phyloP scores from a whole-genome alignment of 2,329 filamentous ascomycete species.

The Arachnomyces sp. region DNA sequence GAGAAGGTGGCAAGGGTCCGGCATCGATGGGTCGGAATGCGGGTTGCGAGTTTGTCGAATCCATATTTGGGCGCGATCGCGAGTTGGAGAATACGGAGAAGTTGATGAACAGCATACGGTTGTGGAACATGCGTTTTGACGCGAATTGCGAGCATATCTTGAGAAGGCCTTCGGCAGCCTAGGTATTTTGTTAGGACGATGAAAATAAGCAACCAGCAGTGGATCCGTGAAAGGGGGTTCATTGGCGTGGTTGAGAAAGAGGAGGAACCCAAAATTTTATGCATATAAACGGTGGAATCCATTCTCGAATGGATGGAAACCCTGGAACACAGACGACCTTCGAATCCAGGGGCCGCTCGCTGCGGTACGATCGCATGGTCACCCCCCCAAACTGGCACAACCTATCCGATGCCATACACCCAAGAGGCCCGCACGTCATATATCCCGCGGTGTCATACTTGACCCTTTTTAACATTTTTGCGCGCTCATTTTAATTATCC shows the following conservation, averaged over 20 bases:
- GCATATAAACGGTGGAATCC: too few relatives aligned
- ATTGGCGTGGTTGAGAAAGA: too few relatives aligned
- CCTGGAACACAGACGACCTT: too few relatives aligned
- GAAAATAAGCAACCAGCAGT: not conserved
- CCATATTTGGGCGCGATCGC: slow-evolving; percentile 84
- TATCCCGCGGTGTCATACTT: not conserved
- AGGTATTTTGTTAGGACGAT: slow-evolving; percentile 8
- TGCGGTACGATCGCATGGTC: too few relatives aligned
- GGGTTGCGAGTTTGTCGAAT: slow-evolving; percentile 90
- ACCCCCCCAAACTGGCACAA: too few relatives aligned
- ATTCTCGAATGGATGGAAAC: too few relatives aligned
- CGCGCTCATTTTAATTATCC: too few relatives aligned
- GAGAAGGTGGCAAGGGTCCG: slow-evolving; percentile 52
- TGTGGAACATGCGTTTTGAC: slow-evolving; percentile 91
- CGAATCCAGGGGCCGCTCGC: too few relatives aligned
- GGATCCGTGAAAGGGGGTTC: not conserved
- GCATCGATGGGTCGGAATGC: slow-evolving; percentile 80
- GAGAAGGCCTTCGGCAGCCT: slow-evolving; percentile 39
- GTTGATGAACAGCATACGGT: slow-evolving; percentile 78
- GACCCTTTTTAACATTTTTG: not conserved
- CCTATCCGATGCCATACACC: not conserved
- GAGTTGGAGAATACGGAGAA: slow-evolving; percentile 85
- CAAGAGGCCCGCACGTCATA: not conserved
- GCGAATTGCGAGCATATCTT: slow-evolving; percentile 92
- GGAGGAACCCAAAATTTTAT: too few relatives aligned